Conservation (phyloP, 306 rosid species). For the Prunus campanulata region DNA sequence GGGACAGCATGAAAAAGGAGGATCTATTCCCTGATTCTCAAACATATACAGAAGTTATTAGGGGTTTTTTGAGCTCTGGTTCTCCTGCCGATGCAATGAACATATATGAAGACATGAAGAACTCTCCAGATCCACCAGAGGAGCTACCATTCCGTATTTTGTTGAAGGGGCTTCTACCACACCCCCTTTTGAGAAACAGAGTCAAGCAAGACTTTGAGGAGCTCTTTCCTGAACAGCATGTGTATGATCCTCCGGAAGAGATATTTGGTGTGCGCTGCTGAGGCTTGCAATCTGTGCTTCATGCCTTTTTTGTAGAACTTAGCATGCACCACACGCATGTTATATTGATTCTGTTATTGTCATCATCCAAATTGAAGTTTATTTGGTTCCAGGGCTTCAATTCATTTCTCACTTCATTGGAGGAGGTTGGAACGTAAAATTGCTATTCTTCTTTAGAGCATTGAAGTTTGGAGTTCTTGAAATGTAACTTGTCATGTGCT, state of each 20-base stretch:
- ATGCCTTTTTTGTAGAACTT: not conserved
- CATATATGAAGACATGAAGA: conserved; percentile 86
- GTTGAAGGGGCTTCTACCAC: conserved; percentile 88
- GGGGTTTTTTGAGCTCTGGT: conserved; percentile 83
- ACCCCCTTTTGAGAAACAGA: conserved; percentile 86
- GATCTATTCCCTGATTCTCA: conserved; percentile 73
- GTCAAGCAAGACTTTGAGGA: conserved; percentile 97
- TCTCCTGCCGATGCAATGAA: conserved; percentile 96
- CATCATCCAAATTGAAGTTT: not conserved
- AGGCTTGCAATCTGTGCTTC: conserved; percentile 38
- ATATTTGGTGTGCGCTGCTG: conserved; percentile 64
- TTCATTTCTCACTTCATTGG: not conserved
- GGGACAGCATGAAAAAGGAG: conserved; percentile 80
- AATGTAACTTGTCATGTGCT: not conserved
- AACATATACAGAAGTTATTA: conserved; percentile 80
- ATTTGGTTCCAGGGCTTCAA: not conserved
- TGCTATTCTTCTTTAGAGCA: not conserved
- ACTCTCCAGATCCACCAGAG: conserved; percentile 94
- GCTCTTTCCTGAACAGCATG: conserved; percentile 80
- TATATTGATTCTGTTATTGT: not conserved
- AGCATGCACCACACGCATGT: not conserved
- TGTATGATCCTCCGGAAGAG: conserved; percentile 90
- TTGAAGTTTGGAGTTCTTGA: not conserved
- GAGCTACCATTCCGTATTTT: conserved; percentile 89
- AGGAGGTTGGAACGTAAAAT: not conserved